Evolutionary conservation across 2,329 filamentous ascomycete genomes (phyloP), one percentile per base, ranked within the genome.

Genomic region (Podosphaera fusca): DNA sequence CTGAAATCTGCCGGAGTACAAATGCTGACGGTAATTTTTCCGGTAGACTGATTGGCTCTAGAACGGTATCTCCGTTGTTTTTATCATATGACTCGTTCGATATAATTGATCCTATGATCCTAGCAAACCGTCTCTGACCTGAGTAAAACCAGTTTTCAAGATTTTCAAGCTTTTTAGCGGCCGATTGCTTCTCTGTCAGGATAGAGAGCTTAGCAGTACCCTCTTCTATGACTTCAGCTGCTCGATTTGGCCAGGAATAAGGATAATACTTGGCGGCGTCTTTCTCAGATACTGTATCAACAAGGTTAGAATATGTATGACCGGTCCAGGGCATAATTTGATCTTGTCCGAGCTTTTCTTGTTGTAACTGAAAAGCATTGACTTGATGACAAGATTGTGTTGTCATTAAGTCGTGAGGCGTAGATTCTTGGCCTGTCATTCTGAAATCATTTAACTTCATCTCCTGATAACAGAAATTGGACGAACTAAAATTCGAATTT

Each of bases 251-350:
- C 6, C 50, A 7, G 63, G 63, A 21, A 64, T 60, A 8, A 1
- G 65, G 65, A 58, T 65, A 68, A 59, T 67, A 67, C 34, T 64
- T 60, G 2, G 56, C 45, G 34, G 62, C 62, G 34, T 59, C 55
- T 4, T 58, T 36, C 8, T 59, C 56, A 21, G 64, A 56, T 7
- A 67, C 54, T 12, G 64, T 67, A 51, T 68, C 65, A 21, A 58
- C 57, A n/a, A 64, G 54, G 8, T 55, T 45, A 12, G 57, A 58
- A 2, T 40, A 52, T 14, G 50, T 55, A 46, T 58, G 53, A 30
- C 59, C 57, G 36, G 56, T 45, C 50, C 58, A 55, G 53, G 42
- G 46, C 29, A 45, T 45, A 12, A 42, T 2, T 38, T 42, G 12
- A 33, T 42, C 55, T n/a, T 51, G 21, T 14, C n/a, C 5, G 52